These are phyloP conservation scores for Deuterostichococcus epilithicus DNA, from an alignment of 139 green algal genomes.

Conservation along the genomic window DNA sequence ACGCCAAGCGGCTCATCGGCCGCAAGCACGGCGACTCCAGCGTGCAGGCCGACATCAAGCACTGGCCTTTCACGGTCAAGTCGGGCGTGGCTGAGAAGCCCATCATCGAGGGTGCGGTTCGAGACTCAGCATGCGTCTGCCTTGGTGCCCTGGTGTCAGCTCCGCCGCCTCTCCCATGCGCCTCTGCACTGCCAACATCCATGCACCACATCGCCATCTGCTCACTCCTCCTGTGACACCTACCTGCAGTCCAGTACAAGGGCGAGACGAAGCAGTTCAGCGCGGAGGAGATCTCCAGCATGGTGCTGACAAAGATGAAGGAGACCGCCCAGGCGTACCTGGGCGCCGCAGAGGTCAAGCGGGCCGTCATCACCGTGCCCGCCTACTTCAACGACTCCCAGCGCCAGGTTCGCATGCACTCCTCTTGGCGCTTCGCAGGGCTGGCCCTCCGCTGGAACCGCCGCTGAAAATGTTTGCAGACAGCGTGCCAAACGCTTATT, in stretches of 20 bases:
- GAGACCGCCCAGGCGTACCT: conserved; percentile 84
- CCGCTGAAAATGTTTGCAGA: too few species aligned
- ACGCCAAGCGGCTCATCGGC: conserved; percentile 97
- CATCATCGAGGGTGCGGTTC: conserved; percentile 60
- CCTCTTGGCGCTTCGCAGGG: background rate
- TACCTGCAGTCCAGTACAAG: conserved; percentile 87
- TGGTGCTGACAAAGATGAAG: conserved; percentile 98
- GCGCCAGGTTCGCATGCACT: conserved; percentile 58
- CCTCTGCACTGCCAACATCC: too few species aligned
- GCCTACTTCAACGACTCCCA: conserved; percentile 99
- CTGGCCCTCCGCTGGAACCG: too few species aligned
- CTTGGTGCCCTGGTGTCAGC: too few species aligned
- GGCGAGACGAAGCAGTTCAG: conserved; percentile 88
- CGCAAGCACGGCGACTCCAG: conserved; percentile 77
- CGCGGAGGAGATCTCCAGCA: conserved; percentile 93
- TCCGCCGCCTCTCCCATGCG: too few species aligned
- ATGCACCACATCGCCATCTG: too few species aligned
- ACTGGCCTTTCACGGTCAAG: conserved; percentile 83
- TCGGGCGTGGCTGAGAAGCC: conserved; percentile 81
- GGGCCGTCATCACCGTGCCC: conserved; percentile 94
- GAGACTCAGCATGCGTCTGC: too few species aligned
- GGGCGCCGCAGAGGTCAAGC: conserved; percentile 76
- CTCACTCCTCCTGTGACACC: too few species aligned
- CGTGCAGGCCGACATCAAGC: conserved; percentile 90
- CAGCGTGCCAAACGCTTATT: too few species aligned